These are phyloP conservation scores for Logfia minima DNA, from an alignment of 129 eudicot genomes.

Conservation along the genomic window DNA sequence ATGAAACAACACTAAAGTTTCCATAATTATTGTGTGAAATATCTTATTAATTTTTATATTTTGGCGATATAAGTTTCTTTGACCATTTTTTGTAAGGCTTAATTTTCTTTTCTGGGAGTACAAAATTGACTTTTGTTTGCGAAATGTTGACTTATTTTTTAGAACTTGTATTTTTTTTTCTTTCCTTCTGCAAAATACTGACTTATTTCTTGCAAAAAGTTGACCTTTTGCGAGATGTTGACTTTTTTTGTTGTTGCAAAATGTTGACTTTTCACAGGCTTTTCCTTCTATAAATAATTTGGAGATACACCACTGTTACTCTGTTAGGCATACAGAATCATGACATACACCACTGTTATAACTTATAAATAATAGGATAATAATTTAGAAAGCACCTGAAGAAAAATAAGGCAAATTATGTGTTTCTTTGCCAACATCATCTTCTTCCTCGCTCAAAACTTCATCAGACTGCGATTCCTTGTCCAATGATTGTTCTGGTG, in stretches of 20 bases:
- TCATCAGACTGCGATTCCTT: slow-evolving; percentile 68
- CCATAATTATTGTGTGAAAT: too few species aligned
- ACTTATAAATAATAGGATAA: neutral
- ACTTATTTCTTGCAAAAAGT: neutral
- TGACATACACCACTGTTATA: neutral
- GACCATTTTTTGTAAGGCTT: too few species aligned
- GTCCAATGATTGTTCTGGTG: slow-evolving; percentile 67
- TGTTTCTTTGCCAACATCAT: slow-evolving; percentile 51
- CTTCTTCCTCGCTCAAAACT: slow-evolving; percentile 65
- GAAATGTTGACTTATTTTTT: too few species aligned
- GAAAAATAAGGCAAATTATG: slow-evolving; percentile 33
- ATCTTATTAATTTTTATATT: too few species aligned
- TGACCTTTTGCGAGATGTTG: neutral
- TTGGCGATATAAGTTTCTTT: too few species aligned
- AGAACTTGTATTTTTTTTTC: too few species aligned
- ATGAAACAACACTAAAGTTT: too few species aligned
- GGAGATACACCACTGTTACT: neutral
- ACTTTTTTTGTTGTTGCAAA: neutral
- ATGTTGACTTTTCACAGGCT: neutral
- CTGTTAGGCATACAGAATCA: neutral
- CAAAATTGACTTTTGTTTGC: too few species aligned
- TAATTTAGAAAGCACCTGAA: slow-evolving; percentile 42
- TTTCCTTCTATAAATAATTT: neutral
- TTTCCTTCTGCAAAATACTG: neutral
- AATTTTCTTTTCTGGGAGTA: too few species aligned